Conservation (phyloP, 495 filamentous ascomycete genomes). For the Hyaloscypha hepaticicola region DNA sequence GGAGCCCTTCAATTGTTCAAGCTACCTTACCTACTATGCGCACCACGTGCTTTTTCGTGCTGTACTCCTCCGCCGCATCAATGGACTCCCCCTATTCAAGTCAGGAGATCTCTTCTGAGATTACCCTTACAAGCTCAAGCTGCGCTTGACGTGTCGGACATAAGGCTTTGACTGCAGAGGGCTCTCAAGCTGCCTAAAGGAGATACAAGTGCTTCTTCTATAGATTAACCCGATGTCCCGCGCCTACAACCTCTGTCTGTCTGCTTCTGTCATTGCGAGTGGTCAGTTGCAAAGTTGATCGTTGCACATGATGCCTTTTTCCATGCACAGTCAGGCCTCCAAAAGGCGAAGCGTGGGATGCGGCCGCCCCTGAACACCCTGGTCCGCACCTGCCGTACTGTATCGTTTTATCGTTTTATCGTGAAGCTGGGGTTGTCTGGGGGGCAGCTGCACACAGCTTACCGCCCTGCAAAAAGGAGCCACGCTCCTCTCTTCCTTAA, state of each 20-base stretch:
- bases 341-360: background rate
- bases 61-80: no score
- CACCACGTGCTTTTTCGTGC: no score
- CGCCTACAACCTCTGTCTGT: background rate
- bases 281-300: background rate
- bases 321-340: background rate
- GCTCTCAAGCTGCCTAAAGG: background rate
- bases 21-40: no score
- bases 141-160: background rate
- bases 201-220: background rate
- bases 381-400: background rate
- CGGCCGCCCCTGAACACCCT: background rate
- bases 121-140: no score
- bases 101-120: background rate
- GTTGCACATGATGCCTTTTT: background rate
- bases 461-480: background rate
- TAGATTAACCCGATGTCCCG: background rate
- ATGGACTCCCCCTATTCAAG: no score
- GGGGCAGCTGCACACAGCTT: background rate
- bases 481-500: background rate
- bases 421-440: background rate
- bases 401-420: background rate
- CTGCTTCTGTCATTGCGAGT: background rate
- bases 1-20: no score
- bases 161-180: background rate